These are phyloP conservation scores for Centaurea solstitialis DNA, from an alignment of 129 eudicot species.

Conservation along the genomic window DNA sequence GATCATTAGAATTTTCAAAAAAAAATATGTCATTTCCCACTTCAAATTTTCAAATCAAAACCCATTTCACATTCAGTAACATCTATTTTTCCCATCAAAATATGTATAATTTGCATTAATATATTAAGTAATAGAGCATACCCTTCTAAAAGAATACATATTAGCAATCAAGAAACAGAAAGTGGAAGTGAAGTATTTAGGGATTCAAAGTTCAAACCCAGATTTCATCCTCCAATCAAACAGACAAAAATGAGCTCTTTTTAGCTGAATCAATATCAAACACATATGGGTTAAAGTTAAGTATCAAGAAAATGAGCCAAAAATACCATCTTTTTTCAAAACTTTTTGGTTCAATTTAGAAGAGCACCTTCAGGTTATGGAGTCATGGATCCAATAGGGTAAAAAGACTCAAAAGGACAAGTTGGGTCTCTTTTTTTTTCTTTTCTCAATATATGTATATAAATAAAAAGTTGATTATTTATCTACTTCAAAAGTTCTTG, in stretches of 20 bases:
- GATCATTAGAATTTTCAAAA: background rate
- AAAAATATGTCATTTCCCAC: background rate
- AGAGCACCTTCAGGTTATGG: conserved; percentile 17
- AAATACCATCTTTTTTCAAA: background rate
- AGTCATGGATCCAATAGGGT: conserved; percentile 23
- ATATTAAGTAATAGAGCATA: background rate
- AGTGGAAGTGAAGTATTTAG: background rate
- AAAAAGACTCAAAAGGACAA: conserved; percentile 16
- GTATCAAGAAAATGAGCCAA: background rate
- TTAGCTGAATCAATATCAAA: conserved; percentile 19
- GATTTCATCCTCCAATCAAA: conserved; percentile 22
- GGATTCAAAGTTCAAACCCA: conserved; percentile 16
- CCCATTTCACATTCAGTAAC: conserved; percentile 3
- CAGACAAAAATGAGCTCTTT: conserved; percentile 18
- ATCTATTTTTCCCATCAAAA: background rate
- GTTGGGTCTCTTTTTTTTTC: conserved; percentile 11
- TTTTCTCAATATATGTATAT: background rate
- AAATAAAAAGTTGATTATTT: background rate
- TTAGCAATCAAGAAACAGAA: conserved; percentile 19
- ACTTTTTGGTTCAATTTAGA: background rate
- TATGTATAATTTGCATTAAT: conserved; percentile 8
- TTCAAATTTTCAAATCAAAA: background rate
- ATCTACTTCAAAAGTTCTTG: no score
- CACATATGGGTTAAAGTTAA: conserved; percentile 8
- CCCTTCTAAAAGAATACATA: background rate